Percentiles rank a stretch among this genome's conserved stretches.
These are phyloP conservation scores for Alternaria postmessia DNA, from an alignment of 2,329 filamentous ascomycete species.

Conservation along the genomic window DNA sequence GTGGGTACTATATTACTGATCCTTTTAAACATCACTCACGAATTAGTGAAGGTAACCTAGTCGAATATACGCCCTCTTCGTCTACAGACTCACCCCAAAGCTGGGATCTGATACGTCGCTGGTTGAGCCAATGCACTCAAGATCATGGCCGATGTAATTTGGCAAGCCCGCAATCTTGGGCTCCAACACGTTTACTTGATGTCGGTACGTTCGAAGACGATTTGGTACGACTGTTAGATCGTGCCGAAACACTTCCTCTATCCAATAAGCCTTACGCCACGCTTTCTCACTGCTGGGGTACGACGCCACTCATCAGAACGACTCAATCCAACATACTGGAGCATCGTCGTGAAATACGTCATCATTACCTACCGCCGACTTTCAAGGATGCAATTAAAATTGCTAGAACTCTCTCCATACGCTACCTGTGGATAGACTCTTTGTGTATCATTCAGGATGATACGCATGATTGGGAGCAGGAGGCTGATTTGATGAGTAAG, in stretches of 20 bases:
- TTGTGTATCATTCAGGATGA: constrained; percentile 7
- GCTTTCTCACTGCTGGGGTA: constrained; percentile 6
- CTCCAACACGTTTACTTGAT: not conserved
- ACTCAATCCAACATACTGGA: not conserved
- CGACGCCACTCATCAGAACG: not conserved
- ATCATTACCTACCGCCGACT: not conserved
- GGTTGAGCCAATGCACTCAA: not conserved
- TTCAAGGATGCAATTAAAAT: not conserved
- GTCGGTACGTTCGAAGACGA: not conserved
- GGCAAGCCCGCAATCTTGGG: not conserved
- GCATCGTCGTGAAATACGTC: not conserved
- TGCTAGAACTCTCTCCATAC: not conserved
- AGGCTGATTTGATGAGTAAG: not conserved
- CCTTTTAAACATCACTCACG: not conserved
- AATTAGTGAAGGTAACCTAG: not conserved
- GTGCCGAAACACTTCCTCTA: not conserved
- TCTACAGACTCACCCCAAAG: constrained; percentile 1
- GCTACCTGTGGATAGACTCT: constrained; percentile 11
- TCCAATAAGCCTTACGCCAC: not conserved
- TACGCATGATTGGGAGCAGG: not conserved
- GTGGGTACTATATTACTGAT: not conserved
- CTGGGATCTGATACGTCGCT: not conserved
- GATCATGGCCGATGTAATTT: not conserved
- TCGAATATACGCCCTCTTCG: not conserved
- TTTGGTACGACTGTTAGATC: not conserved